A percentile compares a stretch with the other conserved stretches of the same genome.
These are phyloP conservation scores for Pythium vanterpoolii DNA, from an alignment of 352 stramenopile species.

Conservation along the genomic window DNA sequence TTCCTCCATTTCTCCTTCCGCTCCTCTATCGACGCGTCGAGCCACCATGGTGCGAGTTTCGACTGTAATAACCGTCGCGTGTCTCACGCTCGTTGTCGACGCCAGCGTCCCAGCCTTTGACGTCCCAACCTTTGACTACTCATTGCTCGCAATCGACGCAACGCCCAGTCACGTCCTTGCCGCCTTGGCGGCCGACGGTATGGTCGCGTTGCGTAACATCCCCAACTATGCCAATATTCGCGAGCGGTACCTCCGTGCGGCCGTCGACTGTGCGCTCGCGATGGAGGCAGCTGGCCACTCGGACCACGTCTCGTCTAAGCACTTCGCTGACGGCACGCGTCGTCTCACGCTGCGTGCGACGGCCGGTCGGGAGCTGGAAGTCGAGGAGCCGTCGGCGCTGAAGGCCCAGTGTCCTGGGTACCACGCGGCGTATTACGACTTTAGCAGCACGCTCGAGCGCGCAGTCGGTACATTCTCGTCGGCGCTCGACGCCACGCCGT, in stretches of 20 bases:
- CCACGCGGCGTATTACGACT: slow-evolving; percentile 33
- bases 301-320: slow-evolving; percentile 37
- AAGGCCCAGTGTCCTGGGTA: slow-evolving; percentile 38
- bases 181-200: slow-evolving; percentile 49
- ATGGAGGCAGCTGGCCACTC: slow-evolving; percentile 9
- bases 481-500: slow-evolving; percentile 36
- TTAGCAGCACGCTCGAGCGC: slow-evolving; percentile 37
- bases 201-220: slow-evolving; percentile 63
- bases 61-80: neutral
- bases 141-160: slow-evolving; percentile 26
- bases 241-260: slow-evolving; percentile 42
- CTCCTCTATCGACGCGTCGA: neutral
- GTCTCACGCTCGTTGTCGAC: neutral
- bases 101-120: slow-evolving; percentile 3
- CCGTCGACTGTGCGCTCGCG: slow-evolving; percentile 41
- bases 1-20: neutral
- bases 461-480: slow-evolving; percentile 37
- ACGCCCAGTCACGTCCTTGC: slow-evolving; percentile 28
- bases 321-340: slow-evolving; percentile 47
- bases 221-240: slow-evolving; percentile 46
- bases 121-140: slow-evolving; percentile 49
- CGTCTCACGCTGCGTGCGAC: slow-evolving; percentile 44
- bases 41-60: neutral
- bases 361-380: slow-evolving; percentile 34
- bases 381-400: slow-evolving; percentile 14